phyloP scores from a whole-genome alignment of 1,139 yeast genomes.

The Kodamaea arcana region DNA sequence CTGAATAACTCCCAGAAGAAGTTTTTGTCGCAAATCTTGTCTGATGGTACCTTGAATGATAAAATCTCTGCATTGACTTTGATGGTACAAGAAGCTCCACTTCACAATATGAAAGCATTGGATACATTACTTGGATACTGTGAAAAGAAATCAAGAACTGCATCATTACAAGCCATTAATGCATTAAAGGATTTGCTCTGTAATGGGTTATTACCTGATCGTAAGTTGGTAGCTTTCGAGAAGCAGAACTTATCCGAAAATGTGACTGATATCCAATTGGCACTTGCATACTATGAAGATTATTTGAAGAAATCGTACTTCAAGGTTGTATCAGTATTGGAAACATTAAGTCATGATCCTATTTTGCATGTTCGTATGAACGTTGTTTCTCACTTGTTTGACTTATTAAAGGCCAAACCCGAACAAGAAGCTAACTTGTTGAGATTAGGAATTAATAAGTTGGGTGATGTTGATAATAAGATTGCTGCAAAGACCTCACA shows the following conservation, averaged over 20 bases:
- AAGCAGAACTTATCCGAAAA: constrained; percentile 62
- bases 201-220: constrained; percentile 76
- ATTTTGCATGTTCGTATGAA: constrained; percentile 83
- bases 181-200: constrained; percentile 86
- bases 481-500: constrained; percentile 88
- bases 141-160: constrained; percentile 88
- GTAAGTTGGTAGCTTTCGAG: constrained; percentile 76
- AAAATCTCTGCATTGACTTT: constrained; percentile 92
- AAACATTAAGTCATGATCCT: constrained; percentile 81
- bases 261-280: constrained; percentile 51
- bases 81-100: constrained; percentile 89
- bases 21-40: constrained; percentile 82
- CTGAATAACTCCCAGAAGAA: constrained; percentile 80
- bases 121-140: constrained; percentile 76
- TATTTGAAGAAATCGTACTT: constrained; percentile 75
- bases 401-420: constrained; percentile 77
- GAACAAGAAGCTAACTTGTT: constrained; percentile 94
- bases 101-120: constrained; percentile 81
- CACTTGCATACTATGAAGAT: constrained; percentile 84
- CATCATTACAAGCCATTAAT: constrained; percentile 84
- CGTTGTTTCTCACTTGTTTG: constrained; percentile 72
- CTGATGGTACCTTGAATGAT: constrained; percentile 93
- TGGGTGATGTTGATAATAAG: constrained; percentile 89
- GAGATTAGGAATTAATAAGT: constrained; percentile 84
- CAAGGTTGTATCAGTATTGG: constrained; percentile 65